These are phyloP conservation scores for Lactarius sanguifluus DNA, from an alignment of 768 basidiomycete genomes.

Conservation along the genomic window DNA sequence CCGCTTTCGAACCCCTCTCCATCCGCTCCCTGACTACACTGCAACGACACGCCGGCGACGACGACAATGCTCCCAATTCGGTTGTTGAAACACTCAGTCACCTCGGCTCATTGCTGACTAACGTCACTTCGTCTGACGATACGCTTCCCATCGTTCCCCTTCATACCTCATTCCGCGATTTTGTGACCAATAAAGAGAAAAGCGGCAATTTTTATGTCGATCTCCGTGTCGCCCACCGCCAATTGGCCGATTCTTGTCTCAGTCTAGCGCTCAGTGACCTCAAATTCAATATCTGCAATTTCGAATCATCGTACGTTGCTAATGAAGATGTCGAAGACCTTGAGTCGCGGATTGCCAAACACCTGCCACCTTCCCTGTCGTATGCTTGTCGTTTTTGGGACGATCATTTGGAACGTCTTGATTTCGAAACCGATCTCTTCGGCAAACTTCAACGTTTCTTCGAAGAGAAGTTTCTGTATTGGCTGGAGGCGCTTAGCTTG, in stretches of 20 bases:
- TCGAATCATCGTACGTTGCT: background rate
- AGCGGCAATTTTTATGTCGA: background rate
- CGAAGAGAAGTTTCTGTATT: background rate
- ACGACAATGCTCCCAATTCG: background rate
- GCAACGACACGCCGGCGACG: background rate
- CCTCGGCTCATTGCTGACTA: conserved; percentile 7
- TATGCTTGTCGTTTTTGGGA: conserved; percentile 16
- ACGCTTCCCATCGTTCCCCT: conserved; percentile 4
- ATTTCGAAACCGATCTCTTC: background rate
- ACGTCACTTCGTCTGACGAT: conserved; percentile 1
- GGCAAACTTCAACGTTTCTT: background rate
- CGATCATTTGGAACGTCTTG: background rate
- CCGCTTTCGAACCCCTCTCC: conserved; percentile 9
- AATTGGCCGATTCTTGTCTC: background rate
- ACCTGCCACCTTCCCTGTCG: background rate
- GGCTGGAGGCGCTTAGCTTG: background rate
- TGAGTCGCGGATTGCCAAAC: background rate
- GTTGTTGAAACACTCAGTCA: background rate
- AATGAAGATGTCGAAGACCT: conserved; percentile 8
- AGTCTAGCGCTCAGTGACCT: background rate
- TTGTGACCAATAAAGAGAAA: background rate
- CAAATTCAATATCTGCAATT: conserved; percentile 6
- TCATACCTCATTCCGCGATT: conserved; percentile 3
- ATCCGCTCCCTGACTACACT: background rate
- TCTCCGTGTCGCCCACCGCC: background rate